Percentiles rank a stretch among this genome's conserved stretches.
These are phyloP conservation scores for Bacidia gigantensis DNA, from an alignment of 495 filamentous ascomycete genomes.

Conservation along the genomic window DNA sequence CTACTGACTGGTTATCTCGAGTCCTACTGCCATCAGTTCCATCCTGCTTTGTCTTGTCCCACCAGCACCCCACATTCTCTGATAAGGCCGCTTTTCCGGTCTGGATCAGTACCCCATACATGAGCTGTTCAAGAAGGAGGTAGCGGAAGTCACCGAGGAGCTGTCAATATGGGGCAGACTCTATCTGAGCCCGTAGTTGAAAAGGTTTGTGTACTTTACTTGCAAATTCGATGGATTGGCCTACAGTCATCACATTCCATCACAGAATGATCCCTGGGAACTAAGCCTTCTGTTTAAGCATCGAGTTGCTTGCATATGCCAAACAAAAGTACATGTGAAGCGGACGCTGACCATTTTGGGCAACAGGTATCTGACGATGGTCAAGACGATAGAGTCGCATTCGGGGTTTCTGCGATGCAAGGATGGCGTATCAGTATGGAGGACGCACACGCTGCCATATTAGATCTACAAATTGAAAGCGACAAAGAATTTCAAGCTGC, in stretches of 20 bases:
- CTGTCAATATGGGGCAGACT: constrained; percentile 79
- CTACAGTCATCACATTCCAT: not conserved
- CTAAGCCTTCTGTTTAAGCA: too few relatives aligned
- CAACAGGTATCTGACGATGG: constrained; percentile 70
- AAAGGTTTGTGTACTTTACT: constrained; percentile 56
- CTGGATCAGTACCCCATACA: not conserved
- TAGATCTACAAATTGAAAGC: constrained; percentile 66
- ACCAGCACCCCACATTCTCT: not conserved
- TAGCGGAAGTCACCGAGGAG: not conserved
- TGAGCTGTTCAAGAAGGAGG: constrained; percentile 1
- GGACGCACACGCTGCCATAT: constrained; percentile 77
- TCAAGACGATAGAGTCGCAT: constrained; percentile 83
- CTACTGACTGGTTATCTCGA: too few relatives aligned
- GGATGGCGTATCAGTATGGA: constrained; percentile 99
- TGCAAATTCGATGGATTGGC: not conserved
- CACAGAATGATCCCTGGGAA: too few relatives aligned
- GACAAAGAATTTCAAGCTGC: constrained; percentile 46
- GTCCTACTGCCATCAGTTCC: too few relatives aligned
- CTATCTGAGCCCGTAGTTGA: constrained; percentile 97
- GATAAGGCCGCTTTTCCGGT: too few relatives aligned
- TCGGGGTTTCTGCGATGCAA: constrained; percentile 95
- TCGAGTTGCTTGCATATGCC: not conserved
- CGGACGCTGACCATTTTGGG: not conserved
- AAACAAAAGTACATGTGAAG: not conserved
- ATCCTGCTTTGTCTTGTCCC: not conserved